A percentile compares a stretch with the other conserved stretches of the same genome.
phyloP scores from a whole-genome alignment of 257 asterid genomes.

The Nicotiana otophora region DNA sequence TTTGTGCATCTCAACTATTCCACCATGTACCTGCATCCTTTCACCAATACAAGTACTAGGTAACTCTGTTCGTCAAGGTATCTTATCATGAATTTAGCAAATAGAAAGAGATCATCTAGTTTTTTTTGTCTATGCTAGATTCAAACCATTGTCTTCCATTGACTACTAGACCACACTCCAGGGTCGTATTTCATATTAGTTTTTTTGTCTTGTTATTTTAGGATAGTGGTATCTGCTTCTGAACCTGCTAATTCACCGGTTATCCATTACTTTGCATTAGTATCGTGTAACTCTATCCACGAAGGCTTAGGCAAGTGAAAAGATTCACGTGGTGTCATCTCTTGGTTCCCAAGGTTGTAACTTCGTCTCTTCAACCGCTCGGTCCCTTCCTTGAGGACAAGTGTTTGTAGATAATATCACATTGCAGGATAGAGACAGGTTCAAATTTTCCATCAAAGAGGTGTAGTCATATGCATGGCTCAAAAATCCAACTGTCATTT shows the following conservation, averaged over 20 bases:
- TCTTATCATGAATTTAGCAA: background rate
- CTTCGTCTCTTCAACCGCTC: background rate
- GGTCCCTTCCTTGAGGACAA: background rate
- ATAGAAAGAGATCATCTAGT: background rate
- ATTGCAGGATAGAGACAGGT: background rate
- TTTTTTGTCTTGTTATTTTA: background rate
- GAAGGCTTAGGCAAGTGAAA: background rate
- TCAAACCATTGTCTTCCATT: background rate
- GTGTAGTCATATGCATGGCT: conserved; percentile 1
- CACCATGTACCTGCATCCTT: background rate
- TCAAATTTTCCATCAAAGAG: background rate
- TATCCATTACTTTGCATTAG: background rate
- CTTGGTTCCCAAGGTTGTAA: conserved; percentile 4
- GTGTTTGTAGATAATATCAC: background rate
- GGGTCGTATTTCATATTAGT: background rate
- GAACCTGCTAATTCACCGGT: background rate
- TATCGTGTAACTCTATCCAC: background rate
- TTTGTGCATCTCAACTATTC: background rate
- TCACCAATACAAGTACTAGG: background rate
- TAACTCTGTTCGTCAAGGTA: background rate
- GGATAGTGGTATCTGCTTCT: background rate
- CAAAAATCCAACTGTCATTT: background rate
- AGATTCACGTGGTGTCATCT: background rate
- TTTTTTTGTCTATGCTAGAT: background rate
- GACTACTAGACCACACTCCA: background rate